Evolutionary conservation across 352 stramenopile species (phyloP), one percentile per base, ranked within the genome.

Genomic region (Pythium grandisporangium): DNA sequence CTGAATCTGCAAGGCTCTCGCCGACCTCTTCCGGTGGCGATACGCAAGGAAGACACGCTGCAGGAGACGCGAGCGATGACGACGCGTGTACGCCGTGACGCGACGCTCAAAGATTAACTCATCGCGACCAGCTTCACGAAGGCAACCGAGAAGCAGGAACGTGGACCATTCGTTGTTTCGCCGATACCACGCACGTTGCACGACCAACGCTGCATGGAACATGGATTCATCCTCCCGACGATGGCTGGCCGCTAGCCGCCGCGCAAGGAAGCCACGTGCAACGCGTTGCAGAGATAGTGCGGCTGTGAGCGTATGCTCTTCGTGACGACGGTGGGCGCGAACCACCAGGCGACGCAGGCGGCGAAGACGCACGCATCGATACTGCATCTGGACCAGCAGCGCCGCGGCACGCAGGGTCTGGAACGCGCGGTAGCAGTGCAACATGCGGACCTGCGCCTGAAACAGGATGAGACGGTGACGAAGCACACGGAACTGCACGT

Each of bases 111-210:
- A 84, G 6, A 50, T 38, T 2, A 51, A 43, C n/a, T 93, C 80
- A 16, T 85, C 73, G 10, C 51, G 63, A 42, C 84, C 72, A 21
- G 74, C 70, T 45, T 79, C 70, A 7, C 77, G 70, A 16, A 93
- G 46, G 54, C 77, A 91, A 4, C 77, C 77, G 6, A 93, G 66
- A 12, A 93, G 46, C 12, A 93, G 42, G 43, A 91, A 91, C 16
- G 77, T 91, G 14, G 75, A 88, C 63, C 71, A 89, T 35, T 93
- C 80, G 47, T 85, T 84, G 42, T 87, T 89, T 24, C 67, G 71
- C 10, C 48, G 71, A 38, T 93, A 93, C 79, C 79, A 93, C 10
- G 61, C 70, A 19, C 79, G 71, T 36, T 93, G 79, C 6, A 90
- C 66, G 1, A 82, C 50, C 3, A 93, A 45, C 2, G 76, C 76